Evolutionary conservation across 2,329 filamentous ascomycete genomes (phyloP).

Genomic region (Cladosporium sp.): DNA sequence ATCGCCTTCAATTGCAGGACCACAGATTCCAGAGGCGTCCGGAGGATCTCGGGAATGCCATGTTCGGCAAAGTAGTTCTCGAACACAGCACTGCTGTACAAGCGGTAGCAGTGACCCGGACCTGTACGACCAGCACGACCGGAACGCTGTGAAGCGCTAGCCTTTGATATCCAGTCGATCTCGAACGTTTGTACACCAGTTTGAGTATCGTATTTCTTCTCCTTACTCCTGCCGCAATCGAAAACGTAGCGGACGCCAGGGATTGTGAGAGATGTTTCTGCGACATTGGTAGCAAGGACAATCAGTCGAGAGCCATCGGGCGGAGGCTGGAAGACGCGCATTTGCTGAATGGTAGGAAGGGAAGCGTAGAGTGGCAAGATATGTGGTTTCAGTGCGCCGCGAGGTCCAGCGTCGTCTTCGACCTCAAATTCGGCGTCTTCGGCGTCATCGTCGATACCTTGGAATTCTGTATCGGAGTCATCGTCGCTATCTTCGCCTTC

Average conservation of each 20-base stretch:
- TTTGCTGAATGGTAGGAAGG: constrained; percentile 84
- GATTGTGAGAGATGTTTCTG: constrained; percentile 95
- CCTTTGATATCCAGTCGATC: constrained; percentile 96
- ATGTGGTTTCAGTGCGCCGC: constrained; percentile 68
- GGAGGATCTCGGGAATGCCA: constrained; percentile 81
- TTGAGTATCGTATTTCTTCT: constrained; percentile 80
- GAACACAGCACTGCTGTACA: constrained; percentile 93
- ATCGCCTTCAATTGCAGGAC: constrained; percentile 94
- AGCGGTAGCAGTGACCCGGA: constrained; percentile 89
- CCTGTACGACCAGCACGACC: constrained; percentile 95
- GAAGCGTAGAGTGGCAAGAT: constrained; percentile 93
- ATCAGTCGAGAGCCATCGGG: constrained; percentile 82
- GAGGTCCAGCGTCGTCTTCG: constrained; percentile 51
- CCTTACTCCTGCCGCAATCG: constrained; percentile 88
- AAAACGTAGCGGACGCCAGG: constrained; percentile 95
- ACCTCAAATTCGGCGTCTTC: constrained; percentile 59
- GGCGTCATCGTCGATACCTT: constrained; percentile 58
- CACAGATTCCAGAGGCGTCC: constrained; percentile 85
- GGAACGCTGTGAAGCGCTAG: constrained; percentile 85
- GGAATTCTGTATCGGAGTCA: constrained; percentile 60
- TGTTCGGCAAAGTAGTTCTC: constrained; percentile 86
- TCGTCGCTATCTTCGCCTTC: constrained; percentile 48
- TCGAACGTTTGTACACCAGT: constrained; percentile 96
- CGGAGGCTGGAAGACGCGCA: constrained; percentile 78
- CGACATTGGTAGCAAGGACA: constrained; percentile 92